Percentiles rank a stretch among this genome's conserved stretches.
These are phyloP conservation scores for Boletus vinaceobasis DNA, from an alignment of 768 basidiomycete genomes.

Conservation along the genomic window DNA sequence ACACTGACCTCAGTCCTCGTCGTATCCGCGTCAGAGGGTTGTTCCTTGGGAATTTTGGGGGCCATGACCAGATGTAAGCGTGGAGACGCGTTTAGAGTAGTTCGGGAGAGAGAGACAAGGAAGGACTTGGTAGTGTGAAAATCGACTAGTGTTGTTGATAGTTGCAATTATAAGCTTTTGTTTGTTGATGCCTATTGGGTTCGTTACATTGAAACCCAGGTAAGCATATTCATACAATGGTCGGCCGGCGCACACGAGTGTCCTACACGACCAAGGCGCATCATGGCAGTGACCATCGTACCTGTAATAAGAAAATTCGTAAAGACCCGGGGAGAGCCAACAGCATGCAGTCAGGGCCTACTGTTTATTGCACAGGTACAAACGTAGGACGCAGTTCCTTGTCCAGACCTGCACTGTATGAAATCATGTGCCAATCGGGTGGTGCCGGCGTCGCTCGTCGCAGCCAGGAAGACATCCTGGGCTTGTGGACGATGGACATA, in stretches of 20 bases:
- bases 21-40: slow-evolving; percentile 23
- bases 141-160: slow-evolving; percentile 37
- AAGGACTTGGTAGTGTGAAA: slow-evolving; percentile 39
- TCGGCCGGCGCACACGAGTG: slow-evolving; percentile 8
- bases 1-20: slow-evolving; percentile 30
- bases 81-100: slow-evolving; percentile 26
- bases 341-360: slow-evolving; percentile 1
- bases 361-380: neutral
- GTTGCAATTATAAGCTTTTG: slow-evolving; percentile 39
- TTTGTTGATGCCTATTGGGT: slow-evolving; percentile 38
- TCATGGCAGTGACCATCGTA: slow-evolving; percentile 1
- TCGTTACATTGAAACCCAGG: slow-evolving; percentile 36
- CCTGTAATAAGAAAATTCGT: slow-evolving; percentile 6
- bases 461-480: neutral
- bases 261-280: slow-evolving; percentile 10
- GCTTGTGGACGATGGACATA: slow-evolving; percentile 16
- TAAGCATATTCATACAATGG: slow-evolving; percentile 28
- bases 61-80: slow-evolving; percentile 18
- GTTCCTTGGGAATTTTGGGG: slow-evolving; percentile 27
- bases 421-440: neutral
- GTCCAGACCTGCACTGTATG: neutral
- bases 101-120: slow-evolving; percentile 31
- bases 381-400: neutral
- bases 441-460: neutral
- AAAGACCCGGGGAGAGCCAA: neutral